Conservation (phyloP, 805 yeast genomes). For the Myxozyma neglecta region DNA sequence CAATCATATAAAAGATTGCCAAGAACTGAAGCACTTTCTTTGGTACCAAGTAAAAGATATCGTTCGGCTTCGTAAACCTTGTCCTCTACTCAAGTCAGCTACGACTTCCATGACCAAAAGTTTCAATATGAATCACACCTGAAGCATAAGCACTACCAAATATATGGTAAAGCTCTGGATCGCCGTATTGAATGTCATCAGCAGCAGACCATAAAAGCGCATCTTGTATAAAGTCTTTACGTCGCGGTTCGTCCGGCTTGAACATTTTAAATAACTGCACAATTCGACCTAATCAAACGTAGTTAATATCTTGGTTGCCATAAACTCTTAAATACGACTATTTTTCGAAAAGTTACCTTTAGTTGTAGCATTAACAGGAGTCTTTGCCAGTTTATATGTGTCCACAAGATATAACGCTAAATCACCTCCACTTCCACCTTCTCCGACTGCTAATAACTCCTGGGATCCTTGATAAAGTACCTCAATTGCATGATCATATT, state of each 20-base stretch:
- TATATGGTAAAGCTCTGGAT: constrained; percentile 68
- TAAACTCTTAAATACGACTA: neutral
- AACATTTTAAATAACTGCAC: constrained; percentile 46
- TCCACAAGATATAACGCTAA: constrained; percentile 70
- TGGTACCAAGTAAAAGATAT: constrained; percentile 67
- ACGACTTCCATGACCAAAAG: neutral
- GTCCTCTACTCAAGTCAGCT: constrained; percentile 26
- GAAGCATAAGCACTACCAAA: constrained; percentile 63
- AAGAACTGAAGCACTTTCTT: constrained; percentile 47
- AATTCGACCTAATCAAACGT: constrained; percentile 41
- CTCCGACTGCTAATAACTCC: constrained; percentile 64
- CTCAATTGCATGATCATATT: constrained; percentile 70
- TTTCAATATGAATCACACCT: constrained; percentile 26
- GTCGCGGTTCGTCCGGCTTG: constrained; percentile 57
- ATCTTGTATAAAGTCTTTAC: constrained; percentile 66
- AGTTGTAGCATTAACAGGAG: constrained; percentile 46
- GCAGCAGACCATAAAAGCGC: constrained; percentile 62
- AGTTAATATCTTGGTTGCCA: neutral
- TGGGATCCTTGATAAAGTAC: constrained; percentile 70
- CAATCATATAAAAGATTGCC: constrained; percentile 54
- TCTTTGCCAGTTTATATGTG: constrained; percentile 56
- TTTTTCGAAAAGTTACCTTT: constrained; percentile 42
- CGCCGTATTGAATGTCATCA: constrained; percentile 62
- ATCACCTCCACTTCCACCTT: constrained; percentile 81
- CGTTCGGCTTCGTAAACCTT: constrained; percentile 66